Base-by-base conservation (phyloP, 257 asterid species). In the Rhazya stricta region DNA sequence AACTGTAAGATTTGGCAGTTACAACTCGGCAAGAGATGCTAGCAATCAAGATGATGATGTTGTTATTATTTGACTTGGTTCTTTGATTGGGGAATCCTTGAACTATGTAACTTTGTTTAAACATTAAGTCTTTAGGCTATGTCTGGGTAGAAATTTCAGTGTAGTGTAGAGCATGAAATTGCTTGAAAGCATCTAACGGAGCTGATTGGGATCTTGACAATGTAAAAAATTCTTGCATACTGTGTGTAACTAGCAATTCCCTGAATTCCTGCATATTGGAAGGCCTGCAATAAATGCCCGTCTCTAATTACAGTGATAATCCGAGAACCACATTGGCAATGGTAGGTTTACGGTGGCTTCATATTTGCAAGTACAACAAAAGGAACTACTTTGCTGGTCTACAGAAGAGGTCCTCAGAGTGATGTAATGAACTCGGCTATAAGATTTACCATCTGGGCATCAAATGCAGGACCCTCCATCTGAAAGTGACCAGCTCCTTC, bases 401-500 rank as follows among this genome's bases (percentile, higher is more conserved):
- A 37, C 21, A 34, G 54, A 54, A 60, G n/a, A 48, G 6, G 54
- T 11, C 36, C 73, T 85, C 73, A 83, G 67, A 88, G 81, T 0
- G 90, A 79, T 32, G 84, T 43, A 62, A 86, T 78, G 77, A 86
- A 92, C 27, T 86, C 77, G 0, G 72, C 39, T 72, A 92, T 89
- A 43, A 89, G 80, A 63, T 85, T 76, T 3, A 78, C 91, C 94
- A 92, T 87, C 83, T 86, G 89, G 43, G 81, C 88, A 78, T 90
- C 96, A 81, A 79, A 92, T 61, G 85, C 89, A 34, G 90, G 92
- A 0, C 97, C 96, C 71, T 92, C 97, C 97, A 92, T 92, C 60
- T 92, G 94, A 71, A 92, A 92, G 70, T 92, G 97, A 84, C 89
- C 79, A 4, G 77, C 96, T 6, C 97, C 96, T 37, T 92, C 86